Evolutionary conservation across 2,329 filamentous ascomycete genomes (phyloP), one percentile per base, ranked within the genome.

Genomic region (Fusarium palustre): DNA sequence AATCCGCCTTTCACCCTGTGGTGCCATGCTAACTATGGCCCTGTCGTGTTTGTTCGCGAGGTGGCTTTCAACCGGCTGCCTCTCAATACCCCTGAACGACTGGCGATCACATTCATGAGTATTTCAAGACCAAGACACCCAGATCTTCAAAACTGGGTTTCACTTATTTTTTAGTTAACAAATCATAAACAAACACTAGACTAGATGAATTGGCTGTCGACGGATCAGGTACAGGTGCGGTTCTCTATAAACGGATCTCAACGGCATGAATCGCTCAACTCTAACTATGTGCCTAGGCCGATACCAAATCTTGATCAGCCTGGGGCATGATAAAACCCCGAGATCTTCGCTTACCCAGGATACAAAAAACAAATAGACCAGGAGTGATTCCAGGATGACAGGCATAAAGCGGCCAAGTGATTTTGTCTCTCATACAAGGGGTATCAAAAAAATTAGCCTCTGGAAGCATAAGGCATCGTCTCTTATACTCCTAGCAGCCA

Each of bases 1-100:
- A 22, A 33, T 52, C 55, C 47, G 62, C 66, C 15, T 16, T 8
- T 38, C 15, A 31, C 36, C 11, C 24, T 15, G 33, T 67, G 48
- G 56, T 56, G 41, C 30, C 31, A 38, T 33, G 12, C 41, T 55
- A 59, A 38, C 36, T 63, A 63, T 49, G 33, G 45, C 45, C 16
- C n/a, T 22, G 28, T 52, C 52, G 39, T 62, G 30, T 55, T 55
- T 33, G 46, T 38, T 59, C 30, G 54, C 68, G 60, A 55, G 49
- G 55, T 41, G 59, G 59, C 59, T 57, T 59, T 24, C 16, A 47
- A 62, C 38, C 33, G 33, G 60, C 30, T 69, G 65, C 66, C 66
- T 69, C 65, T 49, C 13, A 12, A 36, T 41, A 33, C 66, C 66
- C 66, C 43, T 58, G 47, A 45, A 43, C n/a, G 46, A n/a, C 20